These are phyloP conservation scores for Colletotrichum scovillei DNA, from an alignment of 2,329 filamentous ascomycete genomes.

Conservation along the genomic window DNA sequence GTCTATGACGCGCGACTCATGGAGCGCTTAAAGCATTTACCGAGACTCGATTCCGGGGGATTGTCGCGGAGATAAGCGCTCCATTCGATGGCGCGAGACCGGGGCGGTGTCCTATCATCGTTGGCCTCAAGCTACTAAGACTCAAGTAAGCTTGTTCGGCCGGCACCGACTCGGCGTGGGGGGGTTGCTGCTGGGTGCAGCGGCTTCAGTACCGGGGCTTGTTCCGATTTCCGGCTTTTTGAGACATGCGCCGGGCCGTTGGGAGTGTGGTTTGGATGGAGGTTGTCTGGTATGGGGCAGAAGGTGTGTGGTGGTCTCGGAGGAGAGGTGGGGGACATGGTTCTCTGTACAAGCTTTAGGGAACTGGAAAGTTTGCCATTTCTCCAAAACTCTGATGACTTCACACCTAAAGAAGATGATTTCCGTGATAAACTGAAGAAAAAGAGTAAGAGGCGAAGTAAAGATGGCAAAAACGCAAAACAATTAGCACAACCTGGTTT, in stretches of 20 bases:
- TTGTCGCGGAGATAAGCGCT: slow-evolving; percentile 18
- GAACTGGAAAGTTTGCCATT: no score
- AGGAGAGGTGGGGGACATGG: no score
- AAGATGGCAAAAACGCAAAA: neutral
- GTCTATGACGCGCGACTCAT: slow-evolving; percentile 9
- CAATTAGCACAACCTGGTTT: slow-evolving; percentile 26
- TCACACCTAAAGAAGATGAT: no score
- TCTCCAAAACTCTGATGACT: no score
- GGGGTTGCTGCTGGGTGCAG: neutral
- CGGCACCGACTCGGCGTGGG: slow-evolving; percentile 31
- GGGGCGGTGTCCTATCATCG: slow-evolving; percentile 25
- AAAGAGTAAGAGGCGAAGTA: no score
- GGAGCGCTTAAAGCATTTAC: neutral
- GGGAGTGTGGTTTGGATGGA: neutral
- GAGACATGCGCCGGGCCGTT: neutral
- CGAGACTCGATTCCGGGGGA: neutral
- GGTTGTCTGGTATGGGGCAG: neutral
- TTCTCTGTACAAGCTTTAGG: no score
- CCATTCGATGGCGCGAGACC: slow-evolving; percentile 18
- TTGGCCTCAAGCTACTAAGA: no score
- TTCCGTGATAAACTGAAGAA: no score
- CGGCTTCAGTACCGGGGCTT: neutral
- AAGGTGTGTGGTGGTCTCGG: fast-evolving
- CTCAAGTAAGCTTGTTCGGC: neutral
- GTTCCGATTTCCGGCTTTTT: neutral